A percentile compares a stretch with the other conserved stretches of the same genome.
These are phyloP conservation scores for Decorospora gaudefroyi DNA, from an alignment of 2,329 filamentous ascomycete genomes.

Conservation along the genomic window DNA sequence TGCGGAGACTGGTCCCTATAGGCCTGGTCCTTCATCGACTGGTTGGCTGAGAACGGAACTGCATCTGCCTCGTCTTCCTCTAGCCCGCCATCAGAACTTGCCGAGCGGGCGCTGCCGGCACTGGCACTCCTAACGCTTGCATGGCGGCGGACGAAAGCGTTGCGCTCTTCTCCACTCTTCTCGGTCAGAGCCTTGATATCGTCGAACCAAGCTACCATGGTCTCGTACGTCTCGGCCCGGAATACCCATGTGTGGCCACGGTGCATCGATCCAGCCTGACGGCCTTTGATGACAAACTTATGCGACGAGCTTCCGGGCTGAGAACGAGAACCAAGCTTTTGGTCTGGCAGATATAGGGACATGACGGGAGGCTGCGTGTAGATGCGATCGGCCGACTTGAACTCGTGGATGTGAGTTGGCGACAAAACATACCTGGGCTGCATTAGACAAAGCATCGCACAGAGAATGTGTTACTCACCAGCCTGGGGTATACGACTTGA, in stretches of 20 bases:
- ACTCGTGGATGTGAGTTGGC: slow-evolving; percentile 95
- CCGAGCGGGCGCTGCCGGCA: slow-evolving; percentile 60
- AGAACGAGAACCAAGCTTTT: slow-evolving; percentile 93
- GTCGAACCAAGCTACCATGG: slow-evolving; percentile 96
- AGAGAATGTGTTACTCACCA: slow-evolving; percentile 64
- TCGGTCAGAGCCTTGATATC: slow-evolving; percentile 90
- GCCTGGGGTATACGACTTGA: slow-evolving; percentile 95
- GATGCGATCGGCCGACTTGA: slow-evolving; percentile 95
- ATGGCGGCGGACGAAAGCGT: slow-evolving; percentile 82
- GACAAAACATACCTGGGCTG: slow-evolving; percentile 83
- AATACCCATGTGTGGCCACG: slow-evolving; percentile 73
- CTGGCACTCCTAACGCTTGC: slow-evolving; percentile 77
- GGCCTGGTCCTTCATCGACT: slow-evolving; percentile 47
- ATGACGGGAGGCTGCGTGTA: slow-evolving; percentile 83
- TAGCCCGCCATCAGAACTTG: slow-evolving; percentile 50
- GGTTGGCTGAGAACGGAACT: slow-evolving; percentile 67
- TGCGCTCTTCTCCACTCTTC: slow-evolving; percentile 84
- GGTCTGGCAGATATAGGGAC: slow-evolving; percentile 92
- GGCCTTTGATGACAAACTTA: slow-evolving; percentile 97
- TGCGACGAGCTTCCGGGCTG: slow-evolving; percentile 81
- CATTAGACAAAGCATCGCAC: slow-evolving; percentile 10
- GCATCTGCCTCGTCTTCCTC: slow-evolving; percentile 65
- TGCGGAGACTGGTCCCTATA: slow-evolving; percentile 43
- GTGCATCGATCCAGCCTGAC: slow-evolving; percentile 91
- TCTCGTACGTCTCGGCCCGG: slow-evolving; percentile 75